These are phyloP conservation scores for Aspergillus amoenus DNA, from an alignment of 2,329 filamentous ascomycete species.

Conservation along the genomic window DNA sequence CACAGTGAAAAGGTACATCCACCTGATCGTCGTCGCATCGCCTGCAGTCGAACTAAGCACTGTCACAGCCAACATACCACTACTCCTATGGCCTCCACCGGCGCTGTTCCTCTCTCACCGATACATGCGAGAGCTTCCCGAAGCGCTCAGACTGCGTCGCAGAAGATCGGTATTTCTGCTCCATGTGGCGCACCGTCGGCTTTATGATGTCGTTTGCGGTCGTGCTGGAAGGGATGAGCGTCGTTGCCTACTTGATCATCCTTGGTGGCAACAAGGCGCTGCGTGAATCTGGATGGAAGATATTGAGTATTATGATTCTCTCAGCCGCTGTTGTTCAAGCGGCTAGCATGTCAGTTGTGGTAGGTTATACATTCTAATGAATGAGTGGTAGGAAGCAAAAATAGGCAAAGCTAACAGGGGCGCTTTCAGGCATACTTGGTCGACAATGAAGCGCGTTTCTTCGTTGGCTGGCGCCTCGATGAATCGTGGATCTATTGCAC, in stretches of 20 bases:
- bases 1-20: conserved; percentile 26
- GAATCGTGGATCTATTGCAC: conserved; percentile 74
- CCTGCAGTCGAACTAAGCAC: background rate
- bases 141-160: conserved; percentile 64
- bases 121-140: conserved; percentile 60
- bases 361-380: conserved; percentile 41
- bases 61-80: conserved; percentile 49
- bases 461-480: conserved; percentile 77
- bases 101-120: conserved; percentile 70
- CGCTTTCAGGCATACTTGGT: conserved; percentile 72
- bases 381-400: too few relatives aligned
- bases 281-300: conserved; percentile 78
- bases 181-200: conserved; percentile 83
- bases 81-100: conserved; percentile 77
- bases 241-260: conserved; percentile 78
- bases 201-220: conserved; percentile 85
- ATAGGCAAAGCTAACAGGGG: background rate
- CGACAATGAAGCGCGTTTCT: conserved; percentile 80
- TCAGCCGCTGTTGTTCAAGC: conserved; percentile 69
- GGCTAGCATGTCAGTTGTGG: conserved; percentile 77
- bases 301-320: conserved; percentile 66
- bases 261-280: conserved; percentile 75
- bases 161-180: conserved; percentile 76
- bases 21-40: background rate
- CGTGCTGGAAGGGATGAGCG: conserved; percentile 74